Evolutionary conservation across 2,329 filamentous ascomycete species (phyloP).

Genomic region (Dissoconium aciculare): DNA sequence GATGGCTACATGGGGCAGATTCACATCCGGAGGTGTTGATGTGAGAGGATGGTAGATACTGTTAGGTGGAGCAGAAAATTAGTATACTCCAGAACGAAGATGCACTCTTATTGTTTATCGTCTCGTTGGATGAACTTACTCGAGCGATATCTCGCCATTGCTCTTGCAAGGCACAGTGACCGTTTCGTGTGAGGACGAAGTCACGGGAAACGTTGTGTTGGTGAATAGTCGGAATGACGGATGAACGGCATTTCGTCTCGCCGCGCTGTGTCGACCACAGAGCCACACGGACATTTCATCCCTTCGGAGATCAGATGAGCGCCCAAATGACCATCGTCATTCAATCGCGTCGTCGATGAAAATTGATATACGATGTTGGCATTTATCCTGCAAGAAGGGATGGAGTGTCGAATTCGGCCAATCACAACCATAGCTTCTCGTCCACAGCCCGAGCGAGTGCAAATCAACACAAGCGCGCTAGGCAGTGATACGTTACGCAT

Average conservation of each 20-base stretch:
- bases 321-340: too few species aligned
- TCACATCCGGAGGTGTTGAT: slow-evolving; percentile 16
- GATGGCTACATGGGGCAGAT: slow-evolving; percentile 16
- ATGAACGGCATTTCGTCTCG: too few species aligned
- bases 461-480: neutral
- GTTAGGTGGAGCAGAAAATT: slow-evolving; percentile 2
- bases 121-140: slow-evolving; percentile 19
- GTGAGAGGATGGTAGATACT: slow-evolving; percentile 11
- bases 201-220: slow-evolving; percentile 1
- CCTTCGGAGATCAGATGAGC: too few species aligned
- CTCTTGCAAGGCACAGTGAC: slow-evolving; percentile 27
- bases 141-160: slow-evolving; percentile 29
- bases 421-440: too few species aligned
- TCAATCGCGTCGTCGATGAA: too few species aligned
- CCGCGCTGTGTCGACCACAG: slow-evolving; percentile 1
- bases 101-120: too few species aligned
- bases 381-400: too few species aligned
- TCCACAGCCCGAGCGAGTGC: neutral
- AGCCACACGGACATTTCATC: too few species aligned
- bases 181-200: slow-evolving; percentile 3
- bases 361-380: too few species aligned
- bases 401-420: too few species aligned
- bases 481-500: slow-evolving; percentile 1
- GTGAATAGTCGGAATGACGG: too few species aligned
- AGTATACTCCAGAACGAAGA: too few species aligned